Evolutionary conservation across 1,139 yeast genomes (phyloP), one percentile per base, ranked within the genome.

Genomic region (Komagataea norvegica): DNA sequence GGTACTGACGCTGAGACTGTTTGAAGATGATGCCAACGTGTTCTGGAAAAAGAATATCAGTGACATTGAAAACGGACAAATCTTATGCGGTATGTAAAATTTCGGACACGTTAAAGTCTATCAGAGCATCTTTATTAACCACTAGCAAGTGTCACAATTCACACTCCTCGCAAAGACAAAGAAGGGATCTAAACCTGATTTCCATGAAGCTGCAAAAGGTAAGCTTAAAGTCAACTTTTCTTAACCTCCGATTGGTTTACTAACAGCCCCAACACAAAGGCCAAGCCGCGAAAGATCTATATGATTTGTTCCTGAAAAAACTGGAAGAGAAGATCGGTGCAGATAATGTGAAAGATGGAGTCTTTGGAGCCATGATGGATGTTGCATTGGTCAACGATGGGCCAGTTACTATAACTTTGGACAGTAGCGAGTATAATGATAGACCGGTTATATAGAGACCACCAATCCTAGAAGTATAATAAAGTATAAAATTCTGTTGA

Each of bases 351-450:
- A 72, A 80, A 46, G 96, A 87, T 52, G 98, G 98, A 1, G 70
- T 76, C 40, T 91, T 91, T 59, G 98, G 97, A 0, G 97, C 93
- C 8, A 85, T 89, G 95, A 91, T 91, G 98, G 95, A 86, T 46
- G 96, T 91, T 13, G 71, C 73, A 2, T 61, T 89, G 40, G 77
- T 80, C 14, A 91, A 91, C 54, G 96, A 89, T 45, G 71, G 71
- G 0, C 71, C 71, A 2, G 59, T 62, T 1, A 67, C 71, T 0
- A 57, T 67, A 17, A 47, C 61, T 1, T 37, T 66, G 19, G 70
- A 67, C 37, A 56, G 61, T 8, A 56, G 55, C 22, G 61, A 59
- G 7, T 35, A 35, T 15, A 25, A 21, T 26, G 42, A 40, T 20
- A 17, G 11, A 13, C 11, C 10, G 11, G 15, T 11, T 24, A 14